Evolutionary conservation across 2,329 filamentous ascomycete species (phyloP).

Genomic region (Ascochyta fabae): DNA sequence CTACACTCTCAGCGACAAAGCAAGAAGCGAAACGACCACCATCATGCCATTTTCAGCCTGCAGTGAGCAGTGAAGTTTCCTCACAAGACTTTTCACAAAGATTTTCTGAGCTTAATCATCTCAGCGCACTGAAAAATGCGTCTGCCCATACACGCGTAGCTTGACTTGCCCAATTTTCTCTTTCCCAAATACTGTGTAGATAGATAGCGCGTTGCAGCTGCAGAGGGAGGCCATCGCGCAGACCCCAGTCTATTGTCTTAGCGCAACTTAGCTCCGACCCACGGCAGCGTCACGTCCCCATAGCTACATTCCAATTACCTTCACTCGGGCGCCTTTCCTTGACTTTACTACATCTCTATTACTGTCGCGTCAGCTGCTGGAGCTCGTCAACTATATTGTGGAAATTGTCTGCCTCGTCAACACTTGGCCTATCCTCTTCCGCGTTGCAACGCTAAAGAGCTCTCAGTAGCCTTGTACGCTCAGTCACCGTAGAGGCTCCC

Average conservation of each 20-base stretch:
- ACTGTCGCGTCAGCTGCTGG: constrained; percentile 4
- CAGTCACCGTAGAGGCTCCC: neutral
- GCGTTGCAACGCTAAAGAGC: neutral
- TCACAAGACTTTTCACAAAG: too few species aligned
- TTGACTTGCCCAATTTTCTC: neutral
- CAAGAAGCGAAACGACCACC: neutral
- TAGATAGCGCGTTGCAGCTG: neutral
- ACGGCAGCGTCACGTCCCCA: constrained; percentile 11
- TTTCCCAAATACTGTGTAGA: neutral
- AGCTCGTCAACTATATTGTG: neutral
- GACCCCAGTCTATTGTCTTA: constrained; percentile 8
- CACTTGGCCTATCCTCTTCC: too few species aligned
- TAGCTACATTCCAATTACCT: constrained; percentile 6
- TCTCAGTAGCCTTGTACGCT: constrained; percentile 13
- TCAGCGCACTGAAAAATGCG: neutral
- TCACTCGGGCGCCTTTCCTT: constrained; percentile 3
- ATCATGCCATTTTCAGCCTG: neutral
- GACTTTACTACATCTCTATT: neutral
- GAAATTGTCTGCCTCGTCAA: neutral
- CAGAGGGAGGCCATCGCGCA: constrained; percentile 9
- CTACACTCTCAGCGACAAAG: neutral
- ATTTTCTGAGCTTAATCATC: too few species aligned
- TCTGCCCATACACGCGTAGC: neutral
- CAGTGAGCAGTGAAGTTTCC: too few species aligned
- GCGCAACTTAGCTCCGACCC: constrained; percentile 19